Evolutionary conservation across 805 yeast genomes (phyloP).

Genomic region (Phaffomyces thermotolerans): DNA sequence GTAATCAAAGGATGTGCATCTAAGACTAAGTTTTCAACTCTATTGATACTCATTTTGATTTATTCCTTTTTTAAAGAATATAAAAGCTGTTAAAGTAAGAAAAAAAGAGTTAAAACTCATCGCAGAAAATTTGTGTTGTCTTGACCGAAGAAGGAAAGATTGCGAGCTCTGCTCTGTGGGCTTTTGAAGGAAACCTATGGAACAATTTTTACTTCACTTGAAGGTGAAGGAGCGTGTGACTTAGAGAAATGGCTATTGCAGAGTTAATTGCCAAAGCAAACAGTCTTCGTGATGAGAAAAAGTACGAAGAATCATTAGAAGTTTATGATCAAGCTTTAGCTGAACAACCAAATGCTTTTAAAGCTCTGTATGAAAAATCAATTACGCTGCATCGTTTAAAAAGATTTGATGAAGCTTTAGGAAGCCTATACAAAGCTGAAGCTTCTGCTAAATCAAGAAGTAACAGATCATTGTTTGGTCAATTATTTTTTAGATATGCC

Average conservation of each 20-base stretch:
- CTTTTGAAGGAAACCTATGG: background rate
- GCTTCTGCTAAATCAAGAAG: conserved; percentile 36
- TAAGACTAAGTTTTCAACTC: conserved; percentile 45
- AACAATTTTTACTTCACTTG: background rate
- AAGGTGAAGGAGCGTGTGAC: background rate
- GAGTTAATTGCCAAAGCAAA: conserved; percentile 31
- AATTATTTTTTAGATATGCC: conserved; percentile 40
- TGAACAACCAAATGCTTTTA: conserved; percentile 37
- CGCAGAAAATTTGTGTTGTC: background rate
- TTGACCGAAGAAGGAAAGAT: conserved; percentile 3
- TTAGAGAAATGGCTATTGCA: conserved; percentile 26
- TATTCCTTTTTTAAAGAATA: background rate
- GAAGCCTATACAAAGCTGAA: conserved; percentile 37
- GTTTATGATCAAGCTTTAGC: conserved; percentile 30
- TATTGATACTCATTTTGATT: conserved; percentile 1
- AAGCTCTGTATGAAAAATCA: conserved; percentile 38
- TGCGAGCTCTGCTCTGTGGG: background rate
- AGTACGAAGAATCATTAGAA: conserved; percentile 36
- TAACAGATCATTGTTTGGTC: conserved; percentile 34
- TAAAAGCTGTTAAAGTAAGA: background rate
- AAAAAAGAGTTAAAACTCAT: conserved; percentile 6
- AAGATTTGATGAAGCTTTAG: conserved; percentile 35
- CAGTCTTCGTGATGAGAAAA: conserved; percentile 31
- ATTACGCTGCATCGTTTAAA: conserved; percentile 36
- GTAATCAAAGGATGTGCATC: conserved; percentile 96